These are phyloP conservation scores for Solanum chiquidenum DNA, from an alignment of 257 asterid species.

Conservation along the genomic window DNA sequence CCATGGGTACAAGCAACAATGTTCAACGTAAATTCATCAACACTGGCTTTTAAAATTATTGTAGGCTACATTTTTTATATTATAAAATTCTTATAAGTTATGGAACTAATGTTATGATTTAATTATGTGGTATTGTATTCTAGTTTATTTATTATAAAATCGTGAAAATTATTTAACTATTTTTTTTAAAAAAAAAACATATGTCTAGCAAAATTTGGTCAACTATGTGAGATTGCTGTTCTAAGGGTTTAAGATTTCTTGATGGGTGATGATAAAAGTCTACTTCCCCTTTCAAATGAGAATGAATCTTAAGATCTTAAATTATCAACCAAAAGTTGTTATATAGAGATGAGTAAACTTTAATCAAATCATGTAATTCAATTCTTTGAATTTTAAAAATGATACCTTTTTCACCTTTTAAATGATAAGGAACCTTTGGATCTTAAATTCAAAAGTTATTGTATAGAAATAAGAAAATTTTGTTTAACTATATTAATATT, in stretches of 20 bases:
- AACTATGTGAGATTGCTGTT: too few relatives aligned
- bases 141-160: not conserved
- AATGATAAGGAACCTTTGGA: not conserved
- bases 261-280: too few relatives aligned
- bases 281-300: too few relatives aligned
- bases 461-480: not conserved
- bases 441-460: not conserved
- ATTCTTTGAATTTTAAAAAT: not conserved
- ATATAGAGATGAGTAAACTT: not conserved
- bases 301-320: too few relatives aligned
- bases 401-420: not conserved
- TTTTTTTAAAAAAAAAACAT: not conserved
- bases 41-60: not conserved
- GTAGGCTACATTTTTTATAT: not conserved
- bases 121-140: not conserved
- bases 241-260: too few relatives aligned
- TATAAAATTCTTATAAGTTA: not conserved
- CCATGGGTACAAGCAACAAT: not conserved
- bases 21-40: not conserved
- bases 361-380: not conserved
- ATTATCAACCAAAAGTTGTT: not conserved
- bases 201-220: too few relatives aligned
- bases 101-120: not conserved
- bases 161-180: not conserved
- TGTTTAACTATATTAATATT: not conserved